A percentile compares a stretch with the other conserved stretches of the same genome.
These are phyloP conservation scores for Ganoderma sinense DNA, from an alignment of 1,284 basidiomycete species.

Conservation along the genomic window DNA sequence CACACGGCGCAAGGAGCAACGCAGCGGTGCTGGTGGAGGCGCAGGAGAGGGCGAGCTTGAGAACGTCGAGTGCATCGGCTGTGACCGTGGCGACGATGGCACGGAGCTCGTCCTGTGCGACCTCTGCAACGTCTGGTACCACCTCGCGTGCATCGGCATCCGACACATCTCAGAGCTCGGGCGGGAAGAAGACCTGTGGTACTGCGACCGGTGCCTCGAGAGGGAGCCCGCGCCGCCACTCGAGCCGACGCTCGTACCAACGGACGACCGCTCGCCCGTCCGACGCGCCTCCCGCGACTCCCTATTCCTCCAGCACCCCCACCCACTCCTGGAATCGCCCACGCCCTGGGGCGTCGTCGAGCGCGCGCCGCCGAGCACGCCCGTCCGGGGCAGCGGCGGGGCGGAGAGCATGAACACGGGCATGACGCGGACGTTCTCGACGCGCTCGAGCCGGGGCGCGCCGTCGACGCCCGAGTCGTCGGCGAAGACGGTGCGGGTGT, in stretches of 20 bases:
- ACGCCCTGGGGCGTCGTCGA: slow-evolving; percentile 43
- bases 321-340: slow-evolving; percentile 59
- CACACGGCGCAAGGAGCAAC: slow-evolving; percentile 46
- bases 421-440: slow-evolving; percentile 44
- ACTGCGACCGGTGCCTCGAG: slow-evolving; percentile 61
- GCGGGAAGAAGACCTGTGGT: slow-evolving; percentile 79
- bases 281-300: slow-evolving; percentile 48
- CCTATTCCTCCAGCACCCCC: slow-evolving; percentile 59
- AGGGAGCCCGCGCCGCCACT: slow-evolving; percentile 44
- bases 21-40: slow-evolving; percentile 26
- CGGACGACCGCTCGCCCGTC: slow-evolving; percentile 52
- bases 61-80: slow-evolving; percentile 64
- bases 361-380: slow-evolving; percentile 51
- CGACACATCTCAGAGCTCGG: slow-evolving; percentile 67
- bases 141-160: slow-evolving; percentile 78
- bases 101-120: slow-evolving; percentile 80
- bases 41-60: slow-evolving; percentile 44
- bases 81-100: slow-evolving; percentile 68
- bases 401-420: slow-evolving; percentile 9
- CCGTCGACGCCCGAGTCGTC: slow-evolving; percentile 59
- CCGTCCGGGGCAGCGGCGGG: slow-evolving; percentile 43
- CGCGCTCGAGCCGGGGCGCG: slow-evolving; percentile 48
- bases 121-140: slow-evolving; percentile 78
- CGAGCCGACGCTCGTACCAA: slow-evolving; percentile 72
- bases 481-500: slow-evolving; percentile 52